Evolutionary conservation across 768 basidiomycete species (phyloP).

Genomic region (Suillus decipiens): DNA sequence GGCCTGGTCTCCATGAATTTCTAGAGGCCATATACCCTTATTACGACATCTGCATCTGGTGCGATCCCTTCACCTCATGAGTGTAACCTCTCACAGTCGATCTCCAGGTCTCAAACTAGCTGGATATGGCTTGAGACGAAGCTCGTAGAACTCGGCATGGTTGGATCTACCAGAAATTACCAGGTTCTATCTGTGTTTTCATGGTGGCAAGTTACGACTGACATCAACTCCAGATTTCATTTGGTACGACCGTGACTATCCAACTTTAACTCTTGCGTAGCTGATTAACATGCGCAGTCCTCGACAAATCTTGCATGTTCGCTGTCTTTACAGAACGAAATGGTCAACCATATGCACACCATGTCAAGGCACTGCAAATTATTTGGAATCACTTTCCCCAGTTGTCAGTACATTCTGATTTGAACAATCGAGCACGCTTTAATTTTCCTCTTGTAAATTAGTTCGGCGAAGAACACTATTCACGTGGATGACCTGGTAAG

Average conservation of each 20-base stretch:
- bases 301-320: constrained; percentile 91
- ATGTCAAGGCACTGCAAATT: constrained; percentile 79
- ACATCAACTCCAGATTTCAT: constrained; percentile 49
- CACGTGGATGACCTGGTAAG: constrained; percentile 84
- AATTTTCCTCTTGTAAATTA: constrained; percentile 24
- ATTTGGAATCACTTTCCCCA: constrained; percentile 89
- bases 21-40: constrained; percentile 75
- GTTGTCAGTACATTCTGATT: constrained; percentile 47
- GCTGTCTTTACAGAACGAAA: constrained; percentile 77
- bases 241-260: constrained; percentile 42
- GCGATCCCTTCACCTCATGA: constrained; percentile 10
- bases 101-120: constrained; percentile 75
- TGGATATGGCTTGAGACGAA: constrained; percentile 92
- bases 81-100: not conserved
- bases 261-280: not conserved
- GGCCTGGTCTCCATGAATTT: constrained; percentile 84
- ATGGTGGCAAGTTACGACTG: not conserved
- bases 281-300: constrained; percentile 46
- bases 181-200: constrained; percentile 45
- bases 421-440: not conserved
- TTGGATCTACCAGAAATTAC: constrained; percentile 70
- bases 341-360: constrained; percentile 75
- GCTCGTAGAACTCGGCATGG: constrained; percentile 82
- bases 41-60: constrained; percentile 93
- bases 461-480: constrained; percentile 72